These are phyloP conservation scores for Diaporthe vaccinii DNA, from an alignment of 2,329 filamentous ascomycete genomes.

Conservation along the genomic window DNA sequence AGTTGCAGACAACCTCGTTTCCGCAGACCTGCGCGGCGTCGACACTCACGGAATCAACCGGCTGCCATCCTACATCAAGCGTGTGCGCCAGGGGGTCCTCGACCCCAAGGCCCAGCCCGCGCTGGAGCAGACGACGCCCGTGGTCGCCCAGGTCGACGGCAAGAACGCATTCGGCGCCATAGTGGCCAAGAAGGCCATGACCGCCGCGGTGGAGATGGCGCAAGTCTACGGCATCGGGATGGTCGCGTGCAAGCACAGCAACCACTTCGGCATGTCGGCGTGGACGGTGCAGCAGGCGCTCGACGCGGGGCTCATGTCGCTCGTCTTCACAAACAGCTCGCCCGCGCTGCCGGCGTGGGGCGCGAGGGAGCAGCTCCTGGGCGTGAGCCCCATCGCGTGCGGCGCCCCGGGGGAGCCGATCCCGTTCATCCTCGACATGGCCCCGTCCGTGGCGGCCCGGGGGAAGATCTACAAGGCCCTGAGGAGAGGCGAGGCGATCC, in stretches of 20 bases:
- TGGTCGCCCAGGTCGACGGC: conserved; percentile 74
- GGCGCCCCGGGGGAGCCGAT: conserved; percentile 75
- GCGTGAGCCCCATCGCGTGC: conserved; percentile 80
- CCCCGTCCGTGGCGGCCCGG: conserved; percentile 76
- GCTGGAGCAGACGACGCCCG: conserved; percentile 75
- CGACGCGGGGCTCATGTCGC: conserved; percentile 77
- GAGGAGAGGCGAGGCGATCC: conserved; percentile 77
- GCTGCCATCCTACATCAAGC: conserved; percentile 82
- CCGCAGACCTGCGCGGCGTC: conserved; percentile 82
- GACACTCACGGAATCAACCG: conserved; percentile 86
- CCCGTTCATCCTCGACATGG: conserved; percentile 84
- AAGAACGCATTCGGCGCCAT: conserved; percentile 83
- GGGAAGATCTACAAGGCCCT: conserved; percentile 81
- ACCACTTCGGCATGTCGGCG: conserved; percentile 87
- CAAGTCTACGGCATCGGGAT: conserved; percentile 78
- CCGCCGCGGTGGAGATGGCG: conserved; percentile 76
- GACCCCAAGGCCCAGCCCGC: conserved; percentile 71
- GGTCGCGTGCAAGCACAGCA: conserved; percentile 81
- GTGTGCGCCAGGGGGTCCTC: conserved; percentile 78
- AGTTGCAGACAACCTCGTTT: conserved; percentile 77
- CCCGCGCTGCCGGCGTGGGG: conserved; percentile 81
- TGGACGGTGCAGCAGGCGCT: conserved; percentile 85
- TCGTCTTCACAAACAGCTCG: conserved; percentile 80
- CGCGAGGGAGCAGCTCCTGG: conserved; percentile 76
- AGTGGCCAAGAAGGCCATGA: conserved; percentile 76